A percentile compares a stretch with the other conserved stretches of the same genome.
phyloP scores from a whole-genome alignment of 768 basidiomycete genomes.

The Exsudoporus frostii region DNA sequence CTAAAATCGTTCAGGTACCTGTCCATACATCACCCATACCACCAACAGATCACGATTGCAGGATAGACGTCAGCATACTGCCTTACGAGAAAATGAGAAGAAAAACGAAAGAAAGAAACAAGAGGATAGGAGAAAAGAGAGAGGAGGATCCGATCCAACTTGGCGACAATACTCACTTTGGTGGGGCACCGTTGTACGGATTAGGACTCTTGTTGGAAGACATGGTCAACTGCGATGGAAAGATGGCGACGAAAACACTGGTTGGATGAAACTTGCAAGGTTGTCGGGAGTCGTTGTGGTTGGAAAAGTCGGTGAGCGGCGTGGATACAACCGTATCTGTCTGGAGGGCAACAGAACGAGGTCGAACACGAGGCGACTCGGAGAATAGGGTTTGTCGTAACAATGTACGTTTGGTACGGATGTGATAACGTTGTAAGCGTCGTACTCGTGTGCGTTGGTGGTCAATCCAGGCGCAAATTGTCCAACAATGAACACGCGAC shows the following conservation, averaged over 20 bases:
- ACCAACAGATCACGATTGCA: neutral
- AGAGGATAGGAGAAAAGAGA: neutral
- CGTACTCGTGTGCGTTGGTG: neutral
- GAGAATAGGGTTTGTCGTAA: neutral
- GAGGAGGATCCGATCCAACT: neutral
- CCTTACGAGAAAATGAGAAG: neutral
- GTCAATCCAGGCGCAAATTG: neutral
- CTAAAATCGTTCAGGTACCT: slow-evolving; percentile 61
- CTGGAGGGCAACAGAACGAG: slow-evolving; percentile 14
- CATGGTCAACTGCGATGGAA: slow-evolving; percentile 20
- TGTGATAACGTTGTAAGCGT: neutral
- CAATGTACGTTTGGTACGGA: neutral
- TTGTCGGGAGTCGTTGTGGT: slow-evolving; percentile 2
- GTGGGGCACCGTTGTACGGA: slow-evolving; percentile 32
- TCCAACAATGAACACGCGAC: neutral
- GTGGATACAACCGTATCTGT: slow-evolving; percentile 5
- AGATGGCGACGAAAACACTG: neutral
- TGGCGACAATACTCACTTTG: slow-evolving; percentile 27
- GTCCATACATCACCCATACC: neutral
- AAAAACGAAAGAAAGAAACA: neutral
- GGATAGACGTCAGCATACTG: slow-evolving; percentile 6
- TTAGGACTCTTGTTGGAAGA: slow-evolving; percentile 34
- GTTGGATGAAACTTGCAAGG: neutral
- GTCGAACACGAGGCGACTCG: slow-evolving; percentile 20
- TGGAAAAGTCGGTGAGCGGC: neutral